Conservation (phyloP, 169 alveolate genomes). For the Plasmodium billcollinsi region DNA sequence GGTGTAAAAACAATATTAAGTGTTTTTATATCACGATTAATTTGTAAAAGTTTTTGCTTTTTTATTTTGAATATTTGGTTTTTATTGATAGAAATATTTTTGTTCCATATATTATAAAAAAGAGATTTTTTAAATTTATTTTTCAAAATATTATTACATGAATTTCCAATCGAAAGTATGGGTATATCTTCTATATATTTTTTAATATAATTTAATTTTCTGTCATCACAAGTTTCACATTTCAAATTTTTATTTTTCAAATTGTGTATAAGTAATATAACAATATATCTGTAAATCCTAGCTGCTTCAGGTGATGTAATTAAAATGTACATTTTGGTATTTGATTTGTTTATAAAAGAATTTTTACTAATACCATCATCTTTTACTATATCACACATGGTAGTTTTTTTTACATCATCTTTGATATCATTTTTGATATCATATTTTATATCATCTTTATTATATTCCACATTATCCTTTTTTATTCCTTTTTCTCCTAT, state of each 20-base stretch:
- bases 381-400: too few species aligned
- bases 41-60: conserved; percentile 8
- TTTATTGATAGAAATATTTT: neutral
- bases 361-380: neutral
- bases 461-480: neutral
- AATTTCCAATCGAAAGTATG: conserved; percentile 40
- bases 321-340: conserved; percentile 16
- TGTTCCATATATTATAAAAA: conserved; percentile 12
- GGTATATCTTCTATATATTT: conserved; percentile 10
- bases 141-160: conserved; percentile 27
- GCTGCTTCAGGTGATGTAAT: conserved; percentile 73
- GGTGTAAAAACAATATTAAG: conserved; percentile 57
- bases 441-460: neutral
- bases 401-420: too few species aligned
- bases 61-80: neutral
- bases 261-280: conserved; percentile 23
- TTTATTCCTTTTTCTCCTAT: neutral
- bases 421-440: too few species aligned
- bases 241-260: neutral
- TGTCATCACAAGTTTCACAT: neutral
- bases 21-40: conserved; percentile 7
- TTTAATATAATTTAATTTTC: neutral
- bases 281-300: conserved; percentile 39
- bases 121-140: conserved; percentile 7
- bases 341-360: neutral